phyloP scores from a whole-genome alignment of 176 grass and related monocot genomes.

The Areca catechu region DNA sequence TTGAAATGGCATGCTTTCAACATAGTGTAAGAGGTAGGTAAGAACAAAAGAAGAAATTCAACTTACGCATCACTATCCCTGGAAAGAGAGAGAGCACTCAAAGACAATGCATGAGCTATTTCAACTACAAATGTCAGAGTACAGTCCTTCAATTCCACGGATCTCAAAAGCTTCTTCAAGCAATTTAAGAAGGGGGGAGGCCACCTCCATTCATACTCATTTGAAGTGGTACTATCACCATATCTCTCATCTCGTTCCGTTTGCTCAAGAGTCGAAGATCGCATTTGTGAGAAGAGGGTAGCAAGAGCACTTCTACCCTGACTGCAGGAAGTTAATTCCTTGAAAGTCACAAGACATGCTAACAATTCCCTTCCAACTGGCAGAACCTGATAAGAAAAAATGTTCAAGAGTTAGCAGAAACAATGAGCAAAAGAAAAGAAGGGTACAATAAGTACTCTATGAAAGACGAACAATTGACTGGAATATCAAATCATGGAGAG shows the following conservation, averaged over 20 bases:
- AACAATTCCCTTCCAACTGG: constrained; percentile 71
- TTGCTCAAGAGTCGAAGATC: constrained; percentile 19
- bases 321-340: constrained; percentile 61
- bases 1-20: no score
- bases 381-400: constrained; percentile 39
- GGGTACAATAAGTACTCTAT: no score
- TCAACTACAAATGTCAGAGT: constrained; percentile 42
- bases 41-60: neutral
- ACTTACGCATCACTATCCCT: constrained; percentile 55
- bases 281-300: constrained; percentile 9
- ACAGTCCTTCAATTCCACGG: constrained; percentile 33
- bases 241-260: constrained; percentile 17
- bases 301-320: constrained; percentile 43
- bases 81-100: constrained; percentile 48
- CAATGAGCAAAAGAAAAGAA: no score
- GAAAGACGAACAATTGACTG: no score
- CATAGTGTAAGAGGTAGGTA: no score
- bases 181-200: constrained; percentile 28
- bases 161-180: constrained; percentile 35
- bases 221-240: constrained; percentile 4
- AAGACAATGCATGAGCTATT: constrained; percentile 50
- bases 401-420: no score
- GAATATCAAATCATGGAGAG: no score
- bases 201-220: constrained; percentile 9
- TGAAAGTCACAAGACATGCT: constrained; percentile 69